Evolutionary conservation across 805 yeast species (phyloP).

Genomic region (Groenewaldozyma salmanticensis): DNA sequence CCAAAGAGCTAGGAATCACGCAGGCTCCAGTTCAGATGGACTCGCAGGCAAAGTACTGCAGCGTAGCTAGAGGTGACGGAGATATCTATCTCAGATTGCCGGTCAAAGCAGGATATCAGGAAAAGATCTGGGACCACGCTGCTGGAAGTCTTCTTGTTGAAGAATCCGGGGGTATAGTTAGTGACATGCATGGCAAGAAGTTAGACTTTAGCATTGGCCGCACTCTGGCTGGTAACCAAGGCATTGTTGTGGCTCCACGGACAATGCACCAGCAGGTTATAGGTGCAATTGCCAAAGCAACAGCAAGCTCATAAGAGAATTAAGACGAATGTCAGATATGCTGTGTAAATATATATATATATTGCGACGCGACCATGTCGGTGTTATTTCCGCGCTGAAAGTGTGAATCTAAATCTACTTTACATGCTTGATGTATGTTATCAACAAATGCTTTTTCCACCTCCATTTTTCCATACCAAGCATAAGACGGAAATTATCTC

Average conservation of each 20-base stretch:
- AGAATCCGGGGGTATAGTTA: conserved; percentile 88
- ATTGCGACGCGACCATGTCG: too few relatives aligned
- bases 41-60: conserved; percentile 94
- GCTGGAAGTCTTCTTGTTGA: conserved; percentile 81
- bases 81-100: conserved; percentile 90
- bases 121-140: conserved; percentile 98
- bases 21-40: conserved; percentile 64
- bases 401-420: too few relatives aligned
- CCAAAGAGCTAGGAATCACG: conserved; percentile 49
- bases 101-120: conserved; percentile 61
- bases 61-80: conserved; percentile 82
- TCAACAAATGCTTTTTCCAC: too few relatives aligned
- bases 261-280: conserved; percentile 42
- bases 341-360: too few relatives aligned
- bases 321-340: not conserved
- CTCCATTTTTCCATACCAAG: too few relatives aligned
- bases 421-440: too few relatives aligned
- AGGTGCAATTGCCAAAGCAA: conserved; percentile 24
- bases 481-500: too few relatives aligned
- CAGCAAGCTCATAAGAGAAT: not conserved
- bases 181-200: conserved; percentile 67
- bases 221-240: conserved; percentile 60
- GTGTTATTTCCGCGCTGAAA: too few relatives aligned
- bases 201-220: conserved; percentile 85
- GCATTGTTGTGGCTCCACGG: conserved; percentile 77